These are phyloP conservation scores for Suillus brevipes DNA, from an alignment of 768 basidiomycete genomes.

Conservation along the genomic window DNA sequence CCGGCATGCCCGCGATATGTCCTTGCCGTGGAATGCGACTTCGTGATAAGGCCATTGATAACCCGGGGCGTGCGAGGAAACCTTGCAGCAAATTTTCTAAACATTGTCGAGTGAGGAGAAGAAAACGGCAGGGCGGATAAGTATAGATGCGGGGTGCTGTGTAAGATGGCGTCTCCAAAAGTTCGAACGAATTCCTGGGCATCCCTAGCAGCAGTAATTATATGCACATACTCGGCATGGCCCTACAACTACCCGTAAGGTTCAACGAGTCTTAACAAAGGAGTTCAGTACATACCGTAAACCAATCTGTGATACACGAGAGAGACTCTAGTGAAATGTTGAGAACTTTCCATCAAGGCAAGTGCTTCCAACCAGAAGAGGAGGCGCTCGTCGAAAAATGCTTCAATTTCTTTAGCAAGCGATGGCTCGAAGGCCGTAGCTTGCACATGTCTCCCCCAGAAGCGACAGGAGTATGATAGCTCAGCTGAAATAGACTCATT, in stretches of 20 bases:
- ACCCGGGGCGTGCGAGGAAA: not conserved
- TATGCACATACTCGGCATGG: not conserved
- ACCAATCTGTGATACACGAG: not conserved
- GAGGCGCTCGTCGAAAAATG: conserved; percentile 19
- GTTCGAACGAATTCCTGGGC: conserved; percentile 12
- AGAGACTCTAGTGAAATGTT: not conserved
- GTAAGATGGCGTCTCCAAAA: conserved; percentile 13
- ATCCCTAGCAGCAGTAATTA: conserved; percentile 5
- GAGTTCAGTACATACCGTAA: not conserved
- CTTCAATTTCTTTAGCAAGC: conserved; percentile 16
- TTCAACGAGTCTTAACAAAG: not conserved
- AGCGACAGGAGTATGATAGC: conserved; percentile 33
- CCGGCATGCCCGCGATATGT: not conserved
- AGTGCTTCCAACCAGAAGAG: not conserved
- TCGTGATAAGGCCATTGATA: not conserved
- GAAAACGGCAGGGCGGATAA: conserved; percentile 26
- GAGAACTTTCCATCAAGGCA: conserved; percentile 17
- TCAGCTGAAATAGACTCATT: conserved; percentile 23
- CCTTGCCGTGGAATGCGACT: not conserved
- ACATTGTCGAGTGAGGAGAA: conserved; percentile 20
- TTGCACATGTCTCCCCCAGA: conserved; percentile 32
- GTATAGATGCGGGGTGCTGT: conserved; percentile 27
- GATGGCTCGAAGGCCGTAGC: not conserved
- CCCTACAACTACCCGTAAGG: not conserved
- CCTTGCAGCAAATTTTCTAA: not conserved